A percentile compares a stretch with the other conserved stretches of the same genome.
Evolutionary conservation across 139 green algal genomes (phyloP).

Genomic region (Nannochloris sp.): DNA sequence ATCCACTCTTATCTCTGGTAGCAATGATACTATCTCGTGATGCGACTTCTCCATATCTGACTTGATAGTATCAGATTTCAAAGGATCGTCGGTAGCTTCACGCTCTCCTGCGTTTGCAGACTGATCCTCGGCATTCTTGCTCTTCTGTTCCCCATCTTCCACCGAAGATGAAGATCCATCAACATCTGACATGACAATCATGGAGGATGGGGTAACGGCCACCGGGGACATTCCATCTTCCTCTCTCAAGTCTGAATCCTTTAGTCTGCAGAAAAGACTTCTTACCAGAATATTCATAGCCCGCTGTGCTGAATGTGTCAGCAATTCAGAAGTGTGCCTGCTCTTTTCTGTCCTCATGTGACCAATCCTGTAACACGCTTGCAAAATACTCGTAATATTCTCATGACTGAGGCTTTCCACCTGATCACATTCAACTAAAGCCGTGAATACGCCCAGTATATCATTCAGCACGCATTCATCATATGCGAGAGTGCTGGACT

Average conservation of each 20-base stretch:
- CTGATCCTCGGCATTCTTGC: background rate
- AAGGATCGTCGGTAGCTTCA: background rate
- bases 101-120: background rate
- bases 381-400: conserved; percentile 63
- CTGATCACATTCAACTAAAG: conserved; percentile 41
- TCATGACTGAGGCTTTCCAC: conserved; percentile 48
- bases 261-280: conserved; percentile 44
- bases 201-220: background rate
- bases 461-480: conserved; percentile 92
- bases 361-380: conserved; percentile 76
- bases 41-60: conserved; percentile 3
- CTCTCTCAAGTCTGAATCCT: conserved; percentile 7
- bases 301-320: conserved; percentile 49
- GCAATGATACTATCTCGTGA: conserved; percentile 7
- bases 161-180: background rate
- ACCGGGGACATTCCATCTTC: background rate
- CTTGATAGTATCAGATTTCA: conserved; percentile 1
- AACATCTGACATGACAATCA: background rate
- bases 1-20: background rate
- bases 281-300: conserved; percentile 52
- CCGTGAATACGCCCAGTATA: conserved; percentile 82
- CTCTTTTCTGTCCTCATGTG: conserved; percentile 53
- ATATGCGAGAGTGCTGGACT: conserved; percentile 73
- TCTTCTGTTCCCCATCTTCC: background rate
- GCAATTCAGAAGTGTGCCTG: conserved; percentile 45